phyloP scores from a whole-genome alignment of 2,329 filamentous ascomycete species.

The Cladosporium colombiae region DNA sequence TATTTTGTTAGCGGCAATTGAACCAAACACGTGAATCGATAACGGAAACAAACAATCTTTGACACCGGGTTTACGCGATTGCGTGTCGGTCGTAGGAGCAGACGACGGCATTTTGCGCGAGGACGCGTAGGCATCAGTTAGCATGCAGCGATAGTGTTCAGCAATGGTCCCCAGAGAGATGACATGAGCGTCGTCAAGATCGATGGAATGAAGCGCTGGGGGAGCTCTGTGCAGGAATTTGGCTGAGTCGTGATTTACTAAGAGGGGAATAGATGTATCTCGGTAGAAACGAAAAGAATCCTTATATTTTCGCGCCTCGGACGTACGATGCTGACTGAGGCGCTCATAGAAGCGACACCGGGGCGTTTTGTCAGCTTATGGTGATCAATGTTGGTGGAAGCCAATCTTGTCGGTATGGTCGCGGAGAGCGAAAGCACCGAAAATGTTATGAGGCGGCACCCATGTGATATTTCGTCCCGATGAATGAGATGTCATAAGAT shows the following conservation, averaged over 20 bases:
- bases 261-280: not conserved
- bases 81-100: not conserved
- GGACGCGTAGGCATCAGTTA: not conserved
- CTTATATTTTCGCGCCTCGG: not conserved
- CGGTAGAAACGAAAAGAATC: not conserved
- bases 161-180: not conserved
- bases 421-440: not conserved
- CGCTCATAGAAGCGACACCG: not conserved
- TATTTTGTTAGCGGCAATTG: not conserved
- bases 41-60: not conserved
- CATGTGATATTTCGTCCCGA: not conserved
- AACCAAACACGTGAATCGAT: not conserved
- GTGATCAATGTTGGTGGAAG: not conserved
- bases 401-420: not conserved
- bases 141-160: not conserved
- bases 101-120: not conserved
- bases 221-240: not conserved
- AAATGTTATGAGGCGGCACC: not conserved
- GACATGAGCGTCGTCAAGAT: not conserved
- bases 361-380: slow-evolving; percentile 13
- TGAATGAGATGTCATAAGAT: not conserved
- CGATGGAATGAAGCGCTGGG: not conserved
- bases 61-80: not conserved
- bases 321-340: slow-evolving; percentile 5
- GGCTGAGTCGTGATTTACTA: slow-evolving; percentile 9